Evolutionary conservation across 352 stramenopile species (phyloP).

Genomic region (Halophytophthora polymorphica): DNA sequence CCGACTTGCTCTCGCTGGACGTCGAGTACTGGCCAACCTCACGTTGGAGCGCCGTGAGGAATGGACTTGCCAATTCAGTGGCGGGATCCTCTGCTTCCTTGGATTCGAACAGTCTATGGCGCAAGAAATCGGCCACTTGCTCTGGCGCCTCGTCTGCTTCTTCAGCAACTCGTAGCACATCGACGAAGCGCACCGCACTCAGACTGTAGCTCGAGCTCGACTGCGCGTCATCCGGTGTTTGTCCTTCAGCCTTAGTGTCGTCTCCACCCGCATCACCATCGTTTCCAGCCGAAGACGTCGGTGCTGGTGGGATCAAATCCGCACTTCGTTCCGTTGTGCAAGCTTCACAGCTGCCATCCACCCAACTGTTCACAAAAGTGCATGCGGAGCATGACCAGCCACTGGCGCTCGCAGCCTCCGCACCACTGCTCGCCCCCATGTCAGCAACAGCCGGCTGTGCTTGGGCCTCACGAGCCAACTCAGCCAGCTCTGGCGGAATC

Average conservation of each 20-base stretch:
- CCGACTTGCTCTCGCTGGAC: slow-evolving; percentile 29
- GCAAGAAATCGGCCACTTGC: slow-evolving; percentile 33
- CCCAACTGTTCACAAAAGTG: slow-evolving; percentile 69
- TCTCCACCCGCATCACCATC: neutral
- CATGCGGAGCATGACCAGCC: slow-evolving; percentile 66
- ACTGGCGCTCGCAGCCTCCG: slow-evolving; percentile 1
- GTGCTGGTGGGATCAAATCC: slow-evolving; percentile 27
- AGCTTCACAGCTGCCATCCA: slow-evolving; percentile 36
- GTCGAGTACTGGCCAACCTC: slow-evolving; percentile 22
- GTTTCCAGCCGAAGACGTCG: slow-evolving; percentile 1
- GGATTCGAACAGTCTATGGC: slow-evolving; percentile 22
- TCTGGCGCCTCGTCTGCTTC: slow-evolving; percentile 14
- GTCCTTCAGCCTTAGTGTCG: slow-evolving; percentile 10
- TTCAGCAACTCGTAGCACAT: slow-evolving; percentile 33
- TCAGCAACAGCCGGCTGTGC: slow-evolving; percentile 10
- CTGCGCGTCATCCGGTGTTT: neutral
- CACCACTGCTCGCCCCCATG: neutral
- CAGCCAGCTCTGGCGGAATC: slow-evolving; percentile 46
- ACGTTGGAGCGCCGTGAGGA: slow-evolving; percentile 17
- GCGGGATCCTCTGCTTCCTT: slow-evolving; percentile 1
- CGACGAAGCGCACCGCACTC: slow-evolving; percentile 29
- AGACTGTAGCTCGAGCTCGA: slow-evolving; percentile 16
- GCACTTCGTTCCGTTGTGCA: slow-evolving; percentile 53
- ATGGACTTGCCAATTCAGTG: neutral
- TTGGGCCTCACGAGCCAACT: slow-evolving; percentile 22